Evolutionary conservation across 2,329 filamentous ascomycete genomes (phyloP).

Genomic region (Epichloe glyceriae): DNA sequence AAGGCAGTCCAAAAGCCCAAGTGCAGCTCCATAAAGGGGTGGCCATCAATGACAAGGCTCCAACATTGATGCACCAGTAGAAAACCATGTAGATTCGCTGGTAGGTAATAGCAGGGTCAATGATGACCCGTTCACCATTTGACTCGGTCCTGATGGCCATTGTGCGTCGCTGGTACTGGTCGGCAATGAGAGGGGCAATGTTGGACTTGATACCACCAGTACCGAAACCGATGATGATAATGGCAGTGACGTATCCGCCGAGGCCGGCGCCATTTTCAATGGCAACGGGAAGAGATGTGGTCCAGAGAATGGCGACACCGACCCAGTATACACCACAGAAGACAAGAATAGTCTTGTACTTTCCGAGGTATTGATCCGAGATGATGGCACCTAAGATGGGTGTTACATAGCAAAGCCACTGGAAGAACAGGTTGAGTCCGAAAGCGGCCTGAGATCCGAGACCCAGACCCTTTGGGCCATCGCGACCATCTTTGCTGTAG

Average conservation of each 20-base stretch:
- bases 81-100: constrained; percentile 63
- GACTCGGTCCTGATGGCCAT: constrained; percentile 37
- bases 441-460: constrained; percentile 42
- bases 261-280: constrained; percentile 28
- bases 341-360: constrained; percentile 47
- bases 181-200: constrained; percentile 44
- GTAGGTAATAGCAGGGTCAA: constrained; percentile 53
- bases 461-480: constrained; percentile 37
- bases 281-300: constrained; percentile 30
- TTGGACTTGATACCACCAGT: constrained; percentile 61
- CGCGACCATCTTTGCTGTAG: constrained; percentile 19
- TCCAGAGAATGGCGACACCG: constrained; percentile 40
- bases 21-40: constrained; percentile 57
- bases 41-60: constrained; percentile 53
- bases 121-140: constrained; percentile 46
- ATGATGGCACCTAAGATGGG: constrained; percentile 40
- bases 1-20: constrained; percentile 57
- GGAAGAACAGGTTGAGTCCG: constrained; percentile 41
- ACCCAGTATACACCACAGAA: constrained; percentile 46
- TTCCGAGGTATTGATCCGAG: constrained; percentile 44
- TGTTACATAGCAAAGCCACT: constrained; percentile 34
- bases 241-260: constrained; percentile 37
- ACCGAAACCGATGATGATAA: constrained; percentile 52
- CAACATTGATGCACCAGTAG: constrained; percentile 62
- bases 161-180: constrained; percentile 46